Percentiles rank a stretch among this genome's conserved stretches.
These are phyloP conservation scores for Aspergillus sp. DNA, from an alignment of 2,329 filamentous ascomycete genomes.

Conservation along the genomic window DNA sequence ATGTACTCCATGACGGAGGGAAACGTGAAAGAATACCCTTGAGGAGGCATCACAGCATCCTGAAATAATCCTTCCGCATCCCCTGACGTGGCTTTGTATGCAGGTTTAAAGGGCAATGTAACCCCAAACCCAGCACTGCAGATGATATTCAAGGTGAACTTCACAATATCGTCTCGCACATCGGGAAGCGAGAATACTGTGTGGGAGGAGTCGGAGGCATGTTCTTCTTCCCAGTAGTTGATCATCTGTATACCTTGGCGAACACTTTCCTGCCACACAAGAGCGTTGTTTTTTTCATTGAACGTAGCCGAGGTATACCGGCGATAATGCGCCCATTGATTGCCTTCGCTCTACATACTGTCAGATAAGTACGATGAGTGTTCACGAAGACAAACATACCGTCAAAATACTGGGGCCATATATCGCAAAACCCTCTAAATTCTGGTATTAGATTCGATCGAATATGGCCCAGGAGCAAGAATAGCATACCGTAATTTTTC, in stretches of 20 bases:
- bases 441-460: background rate
- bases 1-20: constrained; percentile 25
- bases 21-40: constrained; percentile 22
- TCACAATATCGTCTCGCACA: constrained; percentile 31
- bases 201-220: background rate
- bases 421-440: constrained; percentile 21
- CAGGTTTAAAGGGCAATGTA: constrained; percentile 14
- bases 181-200: constrained; percentile 10
- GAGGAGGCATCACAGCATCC: constrained; percentile 11
- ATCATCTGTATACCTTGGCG: constrained; percentile 33
- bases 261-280: constrained; percentile 40
- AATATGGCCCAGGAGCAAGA: background rate
- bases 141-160: constrained; percentile 37
- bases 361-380: background rate
- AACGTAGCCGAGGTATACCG: constrained; percentile 43
- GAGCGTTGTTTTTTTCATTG: constrained; percentile 41
- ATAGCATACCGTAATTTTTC: constrained; percentile 11
- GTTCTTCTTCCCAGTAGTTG: constrained; percentile 15
- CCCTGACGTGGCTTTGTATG: constrained; percentile 13
- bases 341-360: constrained; percentile 22
- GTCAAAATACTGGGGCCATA: constrained; percentile 35
- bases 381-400: constrained; percentile 12
- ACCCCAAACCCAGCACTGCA: constrained; percentile 37
- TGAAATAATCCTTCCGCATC: constrained; percentile 21
- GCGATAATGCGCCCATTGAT: constrained; percentile 45